A percentile compares a stretch with the other conserved stretches of the same genome.
Conservation (phyloP, 768 basidiomycete genomes). For the Cyclocybe cylindracea region DNA sequence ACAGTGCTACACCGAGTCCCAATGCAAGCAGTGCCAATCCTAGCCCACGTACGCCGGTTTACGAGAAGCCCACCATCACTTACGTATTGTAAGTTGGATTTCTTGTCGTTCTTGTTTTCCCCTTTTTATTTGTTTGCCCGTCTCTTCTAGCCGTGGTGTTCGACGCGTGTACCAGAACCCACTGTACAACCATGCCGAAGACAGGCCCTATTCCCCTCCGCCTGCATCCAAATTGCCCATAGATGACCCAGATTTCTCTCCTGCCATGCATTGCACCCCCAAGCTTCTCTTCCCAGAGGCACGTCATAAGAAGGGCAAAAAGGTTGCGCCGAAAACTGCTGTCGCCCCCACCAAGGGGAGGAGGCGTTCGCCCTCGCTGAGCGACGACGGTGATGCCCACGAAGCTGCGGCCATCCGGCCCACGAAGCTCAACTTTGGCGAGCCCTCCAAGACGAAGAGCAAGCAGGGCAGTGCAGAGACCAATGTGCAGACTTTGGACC, state of each 20-base stretch:
- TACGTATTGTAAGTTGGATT: conserved; percentile 70
- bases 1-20: conserved; percentile 29
- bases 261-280: conserved; percentile 54
- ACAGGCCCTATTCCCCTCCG: too few species aligned
- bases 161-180: conserved; percentile 65
- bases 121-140: too few species aligned
- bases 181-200: conserved; percentile 46
- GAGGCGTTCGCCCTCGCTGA: conserved; percentile 19
- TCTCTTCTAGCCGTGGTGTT: conserved; percentile 59
- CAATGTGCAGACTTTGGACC: conserved; percentile 4
- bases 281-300: conserved; percentile 54
- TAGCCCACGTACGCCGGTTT: conserved; percentile 40
- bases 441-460: background rate
- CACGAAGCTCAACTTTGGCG: conserved; percentile 27
- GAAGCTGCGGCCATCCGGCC: conserved; percentile 15
- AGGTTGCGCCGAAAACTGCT: background rate
- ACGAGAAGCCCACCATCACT: conserved; percentile 63
- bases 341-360: background rate
- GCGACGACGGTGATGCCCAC: conserved; percentile 16
- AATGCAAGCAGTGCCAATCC: conserved; percentile 22
- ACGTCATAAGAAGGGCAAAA: conserved; percentile 13
- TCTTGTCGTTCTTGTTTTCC: conserved; percentile 1
- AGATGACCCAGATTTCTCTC: conserved; percentile 69
- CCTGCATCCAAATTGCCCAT: conserved; percentile 56
- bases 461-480: background rate